Base-by-base conservation (phyloP, 2,329 filamentous ascomycete species). In the Harringtonia aguacate region DNA sequence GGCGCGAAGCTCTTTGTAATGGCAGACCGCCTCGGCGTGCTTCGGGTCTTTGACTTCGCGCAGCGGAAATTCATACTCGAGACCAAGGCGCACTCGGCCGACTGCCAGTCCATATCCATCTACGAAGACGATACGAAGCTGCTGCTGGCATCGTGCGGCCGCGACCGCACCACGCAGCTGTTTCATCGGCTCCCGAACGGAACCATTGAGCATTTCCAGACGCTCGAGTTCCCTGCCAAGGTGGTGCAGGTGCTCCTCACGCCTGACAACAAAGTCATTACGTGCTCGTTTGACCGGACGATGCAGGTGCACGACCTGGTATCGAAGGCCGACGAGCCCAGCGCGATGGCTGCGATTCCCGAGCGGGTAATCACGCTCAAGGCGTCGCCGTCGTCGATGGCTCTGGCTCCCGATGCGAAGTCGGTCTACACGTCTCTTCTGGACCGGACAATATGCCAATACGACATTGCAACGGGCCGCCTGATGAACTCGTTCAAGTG, bases 131-230 rank as follows among this genome's bases (percentile, higher is more conserved):
- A 73, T 1, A 68, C 73, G 1, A 70, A 67, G 38, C 73, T 78
- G 30, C 67, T 95, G 37, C 70, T 97, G 53, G 90, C 86, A 17
- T 88, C 82, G 12, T 89, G 84, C 57, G 86, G 87, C 30, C 76
- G 92, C 51, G 92, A 98, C 62, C 81, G 92, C 41, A 95, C 84
- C n/a, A 77, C 90, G 1, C 92, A 98, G 59, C 67, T 98, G n/a
- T 97, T 95, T 58, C 72, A 77, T 48, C 69, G 71, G 22, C 69
- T 70, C 21, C 64, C 65, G 2, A 67, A 63, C 13, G 73, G 77
- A 3, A 64, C 63, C 3, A 83, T 94, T 61, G 76, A 84, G 46
- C 75, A 95, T 46, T 76, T 95, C 41, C 92, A 98, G 60, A 98
- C 92, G 0, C 75, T 97, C 45, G 90, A 98, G 53, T 94, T 97